Base-by-base conservation (phyloP, 805 yeast genomes). In the Barnettozyma sucrosica region DNA sequence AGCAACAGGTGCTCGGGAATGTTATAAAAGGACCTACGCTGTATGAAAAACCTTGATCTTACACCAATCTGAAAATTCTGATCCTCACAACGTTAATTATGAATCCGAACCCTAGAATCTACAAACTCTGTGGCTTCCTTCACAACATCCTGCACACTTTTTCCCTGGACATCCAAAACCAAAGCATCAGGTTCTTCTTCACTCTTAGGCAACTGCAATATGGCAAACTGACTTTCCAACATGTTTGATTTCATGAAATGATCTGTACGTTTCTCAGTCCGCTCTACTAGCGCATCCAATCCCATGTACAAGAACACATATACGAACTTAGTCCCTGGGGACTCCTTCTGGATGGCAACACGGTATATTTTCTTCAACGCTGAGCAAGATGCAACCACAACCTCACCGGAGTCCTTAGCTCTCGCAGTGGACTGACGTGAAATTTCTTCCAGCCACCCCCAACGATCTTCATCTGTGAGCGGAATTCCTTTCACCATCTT, bases 171-270 rank as follows among this genome's bases (percentile, higher is more conserved):
- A 19, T 64, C 51, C 2, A 68, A 54, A n/a, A 64, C 55, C 8
- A 52, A 40, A 20, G 69, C 62, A 23, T 64, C 52, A 2, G 55
- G 49, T 46, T 66, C 68, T 3, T 58, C 67, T 3, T 61, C 70
- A 4, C 23, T 18, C 13, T 56, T 39, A 0, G 97, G 97, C 5
- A 86, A 66, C 63, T 89, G 85, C 77, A 88, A 75, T 47, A 80
- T 81, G 13, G 72, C 79, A 54, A 81, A 83, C 63, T 90, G 97
- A 19, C 89, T 80, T 50, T 78, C 74, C 45, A 89, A 80, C 97
- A 90, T 88, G 51, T 79, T 76, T 5, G 83, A 75, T 62, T 90
- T 90, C 96, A 93, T 89, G 63, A 76, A 93, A 62, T 93, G 99
- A 43, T 79, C 79, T 55, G 76, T 63, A 55, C 99, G 73, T n/a